A percentile compares a stretch with the other conserved stretches of the same genome.
Evolutionary conservation across 441 rosid genomes (phyloP).

Genomic region (Populus trichocarpa): DNA sequence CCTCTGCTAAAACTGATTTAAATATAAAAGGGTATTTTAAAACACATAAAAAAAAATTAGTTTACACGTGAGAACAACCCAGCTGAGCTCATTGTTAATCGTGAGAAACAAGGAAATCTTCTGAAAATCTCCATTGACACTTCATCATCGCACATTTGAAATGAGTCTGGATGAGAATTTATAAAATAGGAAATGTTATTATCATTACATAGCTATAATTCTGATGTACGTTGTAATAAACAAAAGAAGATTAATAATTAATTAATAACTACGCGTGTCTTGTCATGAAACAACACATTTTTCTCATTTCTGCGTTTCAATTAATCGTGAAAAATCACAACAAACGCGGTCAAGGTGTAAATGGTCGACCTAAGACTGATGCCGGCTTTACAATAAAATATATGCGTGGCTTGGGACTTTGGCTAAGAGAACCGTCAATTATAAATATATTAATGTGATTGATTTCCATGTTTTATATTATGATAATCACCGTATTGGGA

Average conservation of each 20-base stretch:
- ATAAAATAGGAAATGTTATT: no score
- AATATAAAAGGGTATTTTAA: no score
- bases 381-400: constrained; percentile 1
- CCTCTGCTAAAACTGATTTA: neutral
- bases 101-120: neutral
- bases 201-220: neutral
- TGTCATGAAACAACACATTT: neutral
- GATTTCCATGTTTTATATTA: neutral
- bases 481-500: neutral
- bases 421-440: neutral
- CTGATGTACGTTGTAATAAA: neutral
- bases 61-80: no score
- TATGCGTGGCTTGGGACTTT: neutral
- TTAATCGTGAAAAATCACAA: neutral
- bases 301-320: neutral
- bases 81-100: no score
- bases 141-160: neutral
- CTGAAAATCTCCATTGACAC: neutral
- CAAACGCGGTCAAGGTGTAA: neutral
- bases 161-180: neutral
- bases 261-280: neutral
- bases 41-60: neutral
- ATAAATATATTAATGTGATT: neutral
- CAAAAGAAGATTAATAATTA: neutral
- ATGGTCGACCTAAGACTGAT: neutral